Evolutionary conservation across 192 early-diverging fungal genomes (phyloP).

Genomic region (Coemansia sp.): DNA sequence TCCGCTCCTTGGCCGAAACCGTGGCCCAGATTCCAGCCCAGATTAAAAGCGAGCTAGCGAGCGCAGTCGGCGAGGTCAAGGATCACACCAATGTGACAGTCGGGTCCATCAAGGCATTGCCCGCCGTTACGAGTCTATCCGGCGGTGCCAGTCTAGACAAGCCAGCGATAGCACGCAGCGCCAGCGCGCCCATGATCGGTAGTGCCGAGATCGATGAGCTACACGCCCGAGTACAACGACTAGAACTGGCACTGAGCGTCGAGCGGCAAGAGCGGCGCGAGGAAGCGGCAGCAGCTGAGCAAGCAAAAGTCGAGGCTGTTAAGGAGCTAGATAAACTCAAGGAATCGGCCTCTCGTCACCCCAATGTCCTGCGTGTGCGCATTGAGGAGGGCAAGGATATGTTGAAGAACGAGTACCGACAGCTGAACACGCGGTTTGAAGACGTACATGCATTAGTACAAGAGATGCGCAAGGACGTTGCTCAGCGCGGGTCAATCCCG

Average conservation of each 20-base stretch:
- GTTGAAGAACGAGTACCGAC: slow-evolving; percentile 56
- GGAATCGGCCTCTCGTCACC: slow-evolving; percentile 43
- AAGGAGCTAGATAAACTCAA: slow-evolving; percentile 45
- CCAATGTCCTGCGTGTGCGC: slow-evolving; percentile 48
- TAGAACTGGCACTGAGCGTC: slow-evolving; percentile 29
- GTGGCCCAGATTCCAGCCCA: slow-evolving; percentile 59
- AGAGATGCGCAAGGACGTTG: slow-evolving; percentile 74
- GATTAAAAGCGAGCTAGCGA: slow-evolving; percentile 51
- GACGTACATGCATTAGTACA: slow-evolving; percentile 71
- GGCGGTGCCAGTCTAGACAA: slow-evolving; percentile 4
- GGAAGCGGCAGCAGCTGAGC: neutral
- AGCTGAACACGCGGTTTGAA: slow-evolving; percentile 61
- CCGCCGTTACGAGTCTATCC: neutral
- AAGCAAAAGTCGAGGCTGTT: slow-evolving; percentile 14
- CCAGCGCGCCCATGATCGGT: slow-evolving; percentile 23
- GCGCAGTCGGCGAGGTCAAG: slow-evolving; percentile 13
- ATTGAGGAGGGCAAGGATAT: slow-evolving; percentile 62
- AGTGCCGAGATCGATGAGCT: slow-evolving; percentile 12
- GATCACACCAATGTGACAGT: slow-evolving; percentile 3
- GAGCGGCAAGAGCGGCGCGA: slow-evolving; percentile 36
- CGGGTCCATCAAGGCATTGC: neutral
- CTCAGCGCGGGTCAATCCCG: slow-evolving; percentile 67
- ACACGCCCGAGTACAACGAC: slow-evolving; percentile 10
- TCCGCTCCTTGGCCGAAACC: slow-evolving; percentile 50
- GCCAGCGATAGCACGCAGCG: slow-evolving; percentile 27